phyloP scores from a whole-genome alignment of 2,329 filamentous ascomycete genomes.

The Aspergillus tanneri region DNA sequence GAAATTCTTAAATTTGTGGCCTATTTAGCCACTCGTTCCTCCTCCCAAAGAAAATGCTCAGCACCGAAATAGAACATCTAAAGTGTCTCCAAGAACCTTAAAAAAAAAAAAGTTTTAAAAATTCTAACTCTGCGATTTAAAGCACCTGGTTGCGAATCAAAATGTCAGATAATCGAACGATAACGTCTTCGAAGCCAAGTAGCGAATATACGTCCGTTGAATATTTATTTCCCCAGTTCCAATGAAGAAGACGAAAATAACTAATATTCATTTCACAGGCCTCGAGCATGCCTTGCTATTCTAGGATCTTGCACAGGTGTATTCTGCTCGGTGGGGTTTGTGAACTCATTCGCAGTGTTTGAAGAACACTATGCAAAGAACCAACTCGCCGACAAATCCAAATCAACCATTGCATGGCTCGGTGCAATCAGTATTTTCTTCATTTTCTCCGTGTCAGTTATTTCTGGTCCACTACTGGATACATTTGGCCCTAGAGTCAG shows the following conservation, averaged over 20 bases:
- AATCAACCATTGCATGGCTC: conserved; percentile 37
- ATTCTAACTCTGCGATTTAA: neutral
- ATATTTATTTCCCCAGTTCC: too few species aligned
- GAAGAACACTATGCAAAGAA: conserved; percentile 32
- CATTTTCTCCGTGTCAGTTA: conserved; percentile 29
- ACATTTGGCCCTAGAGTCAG: conserved; percentile 31
- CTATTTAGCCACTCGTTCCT: too few species aligned
- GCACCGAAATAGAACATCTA: too few species aligned
- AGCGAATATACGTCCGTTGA: conserved; percentile 28
- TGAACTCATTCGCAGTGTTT: conserved; percentile 41
- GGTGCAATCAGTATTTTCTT: conserved; percentile 34
- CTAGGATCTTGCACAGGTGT: conserved; percentile 30
- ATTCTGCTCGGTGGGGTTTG: conserved; percentile 41
- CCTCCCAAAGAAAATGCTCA: too few species aligned
- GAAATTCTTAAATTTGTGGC: too few species aligned
- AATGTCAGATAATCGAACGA: too few species aligned
- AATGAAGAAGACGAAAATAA: neutral
- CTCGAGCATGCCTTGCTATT: conserved; percentile 28
- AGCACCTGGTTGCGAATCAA: neutral
- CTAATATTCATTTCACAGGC: conserved; percentile 17
- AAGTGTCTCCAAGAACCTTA: too few species aligned
- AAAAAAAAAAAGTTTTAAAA: neutral
- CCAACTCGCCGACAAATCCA: conserved; percentile 25
- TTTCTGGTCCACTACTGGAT: conserved; percentile 34
- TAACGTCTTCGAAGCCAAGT: too few species aligned